Conservation (phyloP, 2,329 filamentous ascomycete genomes). For the Pseudocercospora fuligena region DNA sequence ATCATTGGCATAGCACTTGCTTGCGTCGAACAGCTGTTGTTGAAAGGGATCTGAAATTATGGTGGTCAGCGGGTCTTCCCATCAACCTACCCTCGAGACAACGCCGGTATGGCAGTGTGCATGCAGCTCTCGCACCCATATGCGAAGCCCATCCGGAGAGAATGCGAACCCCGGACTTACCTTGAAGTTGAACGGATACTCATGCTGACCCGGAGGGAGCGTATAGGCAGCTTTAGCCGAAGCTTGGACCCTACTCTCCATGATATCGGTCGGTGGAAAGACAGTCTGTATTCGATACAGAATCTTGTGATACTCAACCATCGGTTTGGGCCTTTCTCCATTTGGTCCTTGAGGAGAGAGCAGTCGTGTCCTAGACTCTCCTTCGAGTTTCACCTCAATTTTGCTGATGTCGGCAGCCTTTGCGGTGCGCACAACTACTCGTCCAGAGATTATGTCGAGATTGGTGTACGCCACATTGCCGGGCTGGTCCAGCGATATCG, state of each 20-base stretch:
- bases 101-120: not conserved
- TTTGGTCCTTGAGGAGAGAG: slow-evolving; percentile 52
- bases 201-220: slow-evolving; percentile 71
- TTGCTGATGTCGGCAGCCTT: slow-evolving; percentile 53
- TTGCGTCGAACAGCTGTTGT: slow-evolving; percentile 68
- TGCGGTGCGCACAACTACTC: slow-evolving; percentile 50
- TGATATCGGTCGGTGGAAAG: slow-evolving; percentile 34
- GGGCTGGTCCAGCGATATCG: slow-evolving; percentile 41
- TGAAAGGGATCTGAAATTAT: slow-evolving; percentile 61
- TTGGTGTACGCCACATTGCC: slow-evolving; percentile 61
- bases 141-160: not conserved
- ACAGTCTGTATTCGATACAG: slow-evolving; percentile 75
- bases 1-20: slow-evolving; percentile 47
- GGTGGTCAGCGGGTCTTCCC: not conserved
- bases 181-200: slow-evolving; percentile 80
- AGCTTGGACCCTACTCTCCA: slow-evolving; percentile 42
- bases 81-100: not conserved
- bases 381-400: slow-evolving; percentile 82
- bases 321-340: slow-evolving; percentile 51
- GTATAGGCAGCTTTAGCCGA: slow-evolving; percentile 56
- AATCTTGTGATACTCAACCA: slow-evolving; percentile 62
- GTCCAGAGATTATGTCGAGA: slow-evolving; percentile 72
- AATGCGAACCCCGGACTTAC: slow-evolving; percentile 44
- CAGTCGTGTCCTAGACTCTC: slow-evolving; percentile 73
- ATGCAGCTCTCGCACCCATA: not conserved